phyloP scores from a whole-genome alignment of 1,139 yeast species.

The Taiozyma onychis region DNA sequence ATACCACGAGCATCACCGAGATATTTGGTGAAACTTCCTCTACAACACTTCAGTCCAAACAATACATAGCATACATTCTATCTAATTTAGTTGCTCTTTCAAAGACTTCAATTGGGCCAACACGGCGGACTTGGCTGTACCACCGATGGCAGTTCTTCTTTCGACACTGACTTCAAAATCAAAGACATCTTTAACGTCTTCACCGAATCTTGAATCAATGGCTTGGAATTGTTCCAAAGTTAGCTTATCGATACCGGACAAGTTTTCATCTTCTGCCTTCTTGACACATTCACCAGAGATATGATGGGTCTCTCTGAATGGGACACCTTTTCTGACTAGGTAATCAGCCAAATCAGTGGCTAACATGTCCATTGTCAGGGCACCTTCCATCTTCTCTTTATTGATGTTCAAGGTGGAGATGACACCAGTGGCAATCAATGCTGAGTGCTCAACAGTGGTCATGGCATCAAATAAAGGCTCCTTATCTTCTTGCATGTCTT shows the following conservation, averaged over 20 bases:
- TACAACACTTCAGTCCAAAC: neutral
- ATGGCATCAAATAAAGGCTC: constrained; percentile 93
- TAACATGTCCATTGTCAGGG: constrained; percentile 97
- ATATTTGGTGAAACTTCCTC: no score
- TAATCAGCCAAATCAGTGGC: constrained; percentile 98
- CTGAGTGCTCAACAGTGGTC: constrained; percentile 87
- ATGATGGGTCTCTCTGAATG: constrained; percentile 98
- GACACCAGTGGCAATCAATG: constrained; percentile 93
- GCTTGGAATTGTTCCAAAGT: constrained; percentile 67
- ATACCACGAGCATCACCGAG: no score
- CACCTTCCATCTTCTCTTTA: constrained; percentile 70
- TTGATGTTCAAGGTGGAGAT: constrained; percentile 76
- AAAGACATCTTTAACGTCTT: constrained; percentile 78
- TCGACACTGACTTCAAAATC: constrained; percentile 93
- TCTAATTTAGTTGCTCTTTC: constrained; percentile 26
- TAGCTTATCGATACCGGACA: constrained; percentile 79
- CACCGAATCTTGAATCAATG: constrained; percentile 75
- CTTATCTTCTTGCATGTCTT: constrained; percentile 98
- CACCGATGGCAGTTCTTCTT: constrained; percentile 94
- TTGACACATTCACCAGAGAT: constrained; percentile 97
- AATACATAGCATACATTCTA: neutral
- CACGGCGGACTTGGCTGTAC: constrained; percentile 92
- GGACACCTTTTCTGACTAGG: constrained; percentile 95
- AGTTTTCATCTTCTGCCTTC: constrained; percentile 68
- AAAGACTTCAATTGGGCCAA: constrained; percentile 57